Conservation (phyloP, 106 monocot genomes). For the Dendrobium huoshanense region DNA sequence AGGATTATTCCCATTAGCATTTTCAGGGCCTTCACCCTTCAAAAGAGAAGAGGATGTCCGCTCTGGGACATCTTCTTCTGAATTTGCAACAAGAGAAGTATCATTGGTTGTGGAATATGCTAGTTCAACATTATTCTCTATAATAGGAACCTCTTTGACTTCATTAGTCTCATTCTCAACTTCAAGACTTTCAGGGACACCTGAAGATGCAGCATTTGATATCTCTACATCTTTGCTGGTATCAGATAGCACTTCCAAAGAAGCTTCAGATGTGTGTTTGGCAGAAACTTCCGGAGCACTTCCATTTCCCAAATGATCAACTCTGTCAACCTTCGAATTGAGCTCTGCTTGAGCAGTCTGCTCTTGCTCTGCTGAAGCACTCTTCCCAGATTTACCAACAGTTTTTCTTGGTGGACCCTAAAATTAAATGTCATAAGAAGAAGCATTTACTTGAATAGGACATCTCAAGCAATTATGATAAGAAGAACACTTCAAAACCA, state of each 20-base stretch:
- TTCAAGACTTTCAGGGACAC: slow-evolving; percentile 15
- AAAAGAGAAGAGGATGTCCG: too few relatives aligned
- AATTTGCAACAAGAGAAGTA: slow-evolving; percentile 7
- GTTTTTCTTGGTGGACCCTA: slow-evolving; percentile 40
- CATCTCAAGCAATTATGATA: not conserved
- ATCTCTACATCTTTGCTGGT: slow-evolving; percentile 13
- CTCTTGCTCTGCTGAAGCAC: slow-evolving; percentile 13
- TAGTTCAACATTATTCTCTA: slow-evolving; percentile 21
- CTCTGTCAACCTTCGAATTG: slow-evolving; percentile 24
- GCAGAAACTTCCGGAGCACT: slow-evolving; percentile 11
- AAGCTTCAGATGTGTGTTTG: slow-evolving; percentile 14
- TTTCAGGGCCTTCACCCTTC: slow-evolving; percentile 14
- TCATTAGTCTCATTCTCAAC: slow-evolving; percentile 17
- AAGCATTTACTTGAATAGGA: not conserved
- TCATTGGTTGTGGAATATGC: slow-evolving; percentile 15
- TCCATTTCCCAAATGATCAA: slow-evolving; percentile 17
- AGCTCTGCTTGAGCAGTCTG: slow-evolving; percentile 16
- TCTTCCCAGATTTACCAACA: slow-evolving; percentile 14
- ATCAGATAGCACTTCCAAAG: slow-evolving; percentile 15
- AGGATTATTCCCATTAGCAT: slow-evolving; percentile 15
- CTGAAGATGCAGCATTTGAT: slow-evolving; percentile 10
- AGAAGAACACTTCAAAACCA: not conserved
- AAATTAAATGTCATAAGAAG: slow-evolving; percentile 2
- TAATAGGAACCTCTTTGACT: slow-evolving; percentile 21
- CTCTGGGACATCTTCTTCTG: too few relatives aligned